A percentile compares a stretch with the other conserved stretches of the same genome.
phyloP scores from a whole-genome alignment of 2,329 filamentous ascomycete species.

The Fusarium chaquense region DNA sequence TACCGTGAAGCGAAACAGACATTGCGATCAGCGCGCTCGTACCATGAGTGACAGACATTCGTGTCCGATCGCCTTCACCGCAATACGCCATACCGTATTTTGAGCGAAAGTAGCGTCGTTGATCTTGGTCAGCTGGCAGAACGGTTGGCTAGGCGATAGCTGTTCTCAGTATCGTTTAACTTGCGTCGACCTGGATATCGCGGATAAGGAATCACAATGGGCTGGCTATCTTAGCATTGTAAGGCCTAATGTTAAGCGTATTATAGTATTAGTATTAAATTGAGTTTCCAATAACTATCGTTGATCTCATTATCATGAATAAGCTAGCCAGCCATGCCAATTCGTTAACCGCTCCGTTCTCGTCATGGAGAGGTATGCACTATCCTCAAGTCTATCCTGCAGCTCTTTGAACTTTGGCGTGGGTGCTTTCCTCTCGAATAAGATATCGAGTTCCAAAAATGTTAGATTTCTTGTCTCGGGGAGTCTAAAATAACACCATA shows the following conservation, averaged over 20 bases:
- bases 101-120: neutral
- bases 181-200: neutral
- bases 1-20: neutral
- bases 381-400: slow-evolving; percentile 40
- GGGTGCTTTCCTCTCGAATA: slow-evolving; percentile 47
- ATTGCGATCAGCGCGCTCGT: slow-evolving; percentile 1
- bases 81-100: neutral
- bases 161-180: neutral
- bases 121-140: neutral
- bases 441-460: slow-evolving; percentile 46
- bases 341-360: slow-evolving; percentile 38
- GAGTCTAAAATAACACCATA: slow-evolving; percentile 48
- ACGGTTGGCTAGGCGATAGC: neutral
- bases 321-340: slow-evolving; percentile 46
- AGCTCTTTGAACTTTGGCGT: slow-evolving; percentile 51
- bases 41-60: neutral
- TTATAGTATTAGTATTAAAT: neutral
- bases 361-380: slow-evolving; percentile 38
- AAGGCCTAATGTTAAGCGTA: neutral
- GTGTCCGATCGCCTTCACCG: neutral
- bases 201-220: neutral
- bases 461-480: slow-evolving; percentile 48
- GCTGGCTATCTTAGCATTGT: neutral
- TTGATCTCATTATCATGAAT: slow-evolving; percentile 33
- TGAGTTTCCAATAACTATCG: neutral